Evolutionary conservation across 306 rosid genomes (phyloP).

Genomic region (Trichosanthes truncata): DNA sequence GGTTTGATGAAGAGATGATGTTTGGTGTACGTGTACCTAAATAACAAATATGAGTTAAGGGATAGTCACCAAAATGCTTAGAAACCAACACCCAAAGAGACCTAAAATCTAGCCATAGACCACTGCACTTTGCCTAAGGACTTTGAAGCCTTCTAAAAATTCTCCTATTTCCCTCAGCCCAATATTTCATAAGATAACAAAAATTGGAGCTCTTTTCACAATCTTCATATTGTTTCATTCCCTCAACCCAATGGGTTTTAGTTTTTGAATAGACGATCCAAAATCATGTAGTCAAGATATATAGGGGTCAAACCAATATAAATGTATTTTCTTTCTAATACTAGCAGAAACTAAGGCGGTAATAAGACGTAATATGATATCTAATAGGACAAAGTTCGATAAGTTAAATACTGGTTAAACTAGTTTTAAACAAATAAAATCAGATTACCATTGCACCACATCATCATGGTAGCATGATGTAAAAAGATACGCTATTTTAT

Average conservation of each 20-base stretch:
- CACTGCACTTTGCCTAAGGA: background rate
- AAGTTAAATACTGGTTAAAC: background rate
- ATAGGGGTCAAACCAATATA: background rate
- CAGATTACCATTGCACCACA: background rate
- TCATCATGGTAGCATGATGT: background rate
- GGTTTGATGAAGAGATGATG: background rate
- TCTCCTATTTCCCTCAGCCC: background rate
- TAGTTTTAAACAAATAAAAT: background rate
- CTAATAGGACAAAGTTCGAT: background rate
- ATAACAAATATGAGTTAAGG: background rate
- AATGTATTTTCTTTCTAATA: background rate
- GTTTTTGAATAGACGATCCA: background rate
- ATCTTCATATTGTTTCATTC: background rate
- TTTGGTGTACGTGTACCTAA: background rate
- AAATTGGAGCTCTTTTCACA: background rate
- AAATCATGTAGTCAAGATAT: background rate
- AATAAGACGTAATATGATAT: background rate
- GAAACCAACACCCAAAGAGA: background rate
- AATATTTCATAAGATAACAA: background rate
- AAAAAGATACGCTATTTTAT: background rate
- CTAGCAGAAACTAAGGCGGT: background rate
- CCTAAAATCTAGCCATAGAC: background rate
- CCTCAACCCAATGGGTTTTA: background rate
- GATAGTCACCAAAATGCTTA: background rate
- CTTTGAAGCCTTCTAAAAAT: background rate